These are phyloP conservation scores for Ophiostoma sp. DNA, from an alignment of 2,329 filamentous ascomycete genomes.

Conservation along the genomic window DNA sequence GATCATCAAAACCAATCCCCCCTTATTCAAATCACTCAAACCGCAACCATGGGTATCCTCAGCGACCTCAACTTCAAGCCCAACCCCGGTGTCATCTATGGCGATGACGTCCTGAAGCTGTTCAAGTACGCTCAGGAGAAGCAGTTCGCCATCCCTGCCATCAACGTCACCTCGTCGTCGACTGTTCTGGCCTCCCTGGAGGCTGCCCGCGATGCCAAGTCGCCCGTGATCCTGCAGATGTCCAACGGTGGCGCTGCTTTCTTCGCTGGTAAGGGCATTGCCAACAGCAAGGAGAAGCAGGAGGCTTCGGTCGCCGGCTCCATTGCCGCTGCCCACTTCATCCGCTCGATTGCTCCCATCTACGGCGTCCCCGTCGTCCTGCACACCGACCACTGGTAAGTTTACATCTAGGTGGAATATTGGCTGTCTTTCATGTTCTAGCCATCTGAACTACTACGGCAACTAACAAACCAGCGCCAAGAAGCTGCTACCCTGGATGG, in stretches of 20 bases:
- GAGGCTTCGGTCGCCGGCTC: conserved; percentile 82
- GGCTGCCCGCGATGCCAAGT: conserved; percentile 86
- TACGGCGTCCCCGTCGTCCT: conserved; percentile 91
- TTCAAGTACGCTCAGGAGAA: conserved; percentile 89
- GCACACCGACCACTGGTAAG: conserved; percentile 76
- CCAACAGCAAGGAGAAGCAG: conserved; percentile 81
- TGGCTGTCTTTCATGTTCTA: neutral
- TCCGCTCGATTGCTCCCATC: conserved; percentile 76
- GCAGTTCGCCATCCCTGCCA: conserved; percentile 80
- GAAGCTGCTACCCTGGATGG: conserved; percentile 97
- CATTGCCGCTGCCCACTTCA: conserved; percentile 87
- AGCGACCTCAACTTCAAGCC: conserved; percentile 47
- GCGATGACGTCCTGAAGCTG: conserved; percentile 55
- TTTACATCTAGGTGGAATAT: neutral
- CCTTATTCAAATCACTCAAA: conserved; percentile 1
- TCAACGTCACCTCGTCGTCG: conserved; percentile 92
- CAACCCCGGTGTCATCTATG: conserved; percentile 51
- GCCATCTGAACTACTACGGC: too few relatives aligned
- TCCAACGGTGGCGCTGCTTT: conserved; percentile 91
- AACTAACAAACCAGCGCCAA: conserved; percentile 64
- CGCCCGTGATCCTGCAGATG: conserved; percentile 87
- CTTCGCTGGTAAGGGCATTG: conserved; percentile 86
- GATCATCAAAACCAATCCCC: neutral
- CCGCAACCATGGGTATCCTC: conserved; percentile 33
- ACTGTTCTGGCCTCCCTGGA: conserved; percentile 60